Evolutionary conservation across 1,139 yeast species (phyloP).

Genomic region (Kodamaea sp.): DNA sequence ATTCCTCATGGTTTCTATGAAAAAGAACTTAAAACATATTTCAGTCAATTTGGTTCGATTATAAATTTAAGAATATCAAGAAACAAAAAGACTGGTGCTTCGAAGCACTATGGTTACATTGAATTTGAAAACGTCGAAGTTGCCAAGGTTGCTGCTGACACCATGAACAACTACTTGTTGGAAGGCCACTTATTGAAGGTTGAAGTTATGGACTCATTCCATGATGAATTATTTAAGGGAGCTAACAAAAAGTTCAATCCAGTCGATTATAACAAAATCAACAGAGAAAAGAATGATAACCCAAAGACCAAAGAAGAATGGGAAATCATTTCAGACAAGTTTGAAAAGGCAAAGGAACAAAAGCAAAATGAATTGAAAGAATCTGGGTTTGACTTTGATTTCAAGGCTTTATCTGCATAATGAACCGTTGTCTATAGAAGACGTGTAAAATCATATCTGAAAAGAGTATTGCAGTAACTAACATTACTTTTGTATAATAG

Average conservation of each 20-base stretch:
- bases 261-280: constrained; percentile 61
- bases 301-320: constrained; percentile 59
- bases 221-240: constrained; percentile 50
- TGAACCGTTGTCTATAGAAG: no score
- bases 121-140: constrained; percentile 74
- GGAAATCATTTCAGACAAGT: constrained; percentile 43
- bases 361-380: constrained; percentile 46
- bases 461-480: no score
- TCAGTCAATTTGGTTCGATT: constrained; percentile 85
- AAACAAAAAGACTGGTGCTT: constrained; percentile 84
- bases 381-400: constrained; percentile 52
- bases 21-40: constrained; percentile 73
- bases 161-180: constrained; percentile 90
- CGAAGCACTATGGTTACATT: constrained; percentile 89
- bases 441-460: no score
- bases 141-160: constrained; percentile 85
- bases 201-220: constrained; percentile 47
- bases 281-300: constrained; percentile 52
- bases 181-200: constrained; percentile 81
- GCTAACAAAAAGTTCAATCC: constrained; percentile 53
- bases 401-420: constrained; percentile 11
- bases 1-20: constrained; percentile 93
- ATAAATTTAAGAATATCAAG: constrained; percentile 76
- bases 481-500: no score
- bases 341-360: constrained; percentile 42